Conservation (phyloP, 148 eudicot genomes). For the Pharnaceum exiguum region DNA sequence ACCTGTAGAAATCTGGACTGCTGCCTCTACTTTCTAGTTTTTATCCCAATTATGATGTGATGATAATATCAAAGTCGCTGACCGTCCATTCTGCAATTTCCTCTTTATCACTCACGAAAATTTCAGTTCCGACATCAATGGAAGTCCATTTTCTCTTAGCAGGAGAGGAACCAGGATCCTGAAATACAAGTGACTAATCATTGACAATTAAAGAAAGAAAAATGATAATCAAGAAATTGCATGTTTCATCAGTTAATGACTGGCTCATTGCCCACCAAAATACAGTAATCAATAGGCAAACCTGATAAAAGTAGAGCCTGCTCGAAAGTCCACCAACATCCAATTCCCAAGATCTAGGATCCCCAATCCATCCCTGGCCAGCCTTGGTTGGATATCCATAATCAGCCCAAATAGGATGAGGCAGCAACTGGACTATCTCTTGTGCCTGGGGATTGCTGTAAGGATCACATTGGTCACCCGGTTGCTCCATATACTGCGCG, state of each 20-base stretch:
- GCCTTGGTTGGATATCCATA: conserved; percentile 74
- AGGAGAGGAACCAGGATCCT: conserved; percentile 72
- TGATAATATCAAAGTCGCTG: conserved; percentile 61
- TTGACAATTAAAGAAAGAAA: not conserved
- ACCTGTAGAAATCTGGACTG: too few species aligned
- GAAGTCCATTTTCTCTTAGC: conserved; percentile 80
- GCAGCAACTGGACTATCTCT: conserved; percentile 72
- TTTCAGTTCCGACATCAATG: conserved; percentile 78
- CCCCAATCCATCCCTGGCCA: conserved; percentile 84
- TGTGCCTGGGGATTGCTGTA: conserved; percentile 87
- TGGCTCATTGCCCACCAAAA: not conserved
- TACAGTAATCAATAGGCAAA: not conserved
- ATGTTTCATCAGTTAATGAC: not conserved
- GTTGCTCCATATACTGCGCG: conserved; percentile 48
- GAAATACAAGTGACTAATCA: not conserved
- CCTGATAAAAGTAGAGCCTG: conserved; percentile 80
- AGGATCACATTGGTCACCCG: conserved; percentile 58
- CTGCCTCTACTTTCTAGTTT: not conserved
- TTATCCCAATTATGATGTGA: conserved; percentile 24
- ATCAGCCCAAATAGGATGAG: conserved; percentile 70
- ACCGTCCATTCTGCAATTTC: conserved; percentile 77
- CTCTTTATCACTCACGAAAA: conserved; percentile 56
- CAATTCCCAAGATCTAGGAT: conserved; percentile 71
- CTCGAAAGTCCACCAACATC: conserved; percentile 77
- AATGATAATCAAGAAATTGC: not conserved